A percentile compares a stretch with the other conserved stretches of the same genome.
Conservation (phyloP, 106 monocot genomes). For the Dioscorea alata region DNA sequence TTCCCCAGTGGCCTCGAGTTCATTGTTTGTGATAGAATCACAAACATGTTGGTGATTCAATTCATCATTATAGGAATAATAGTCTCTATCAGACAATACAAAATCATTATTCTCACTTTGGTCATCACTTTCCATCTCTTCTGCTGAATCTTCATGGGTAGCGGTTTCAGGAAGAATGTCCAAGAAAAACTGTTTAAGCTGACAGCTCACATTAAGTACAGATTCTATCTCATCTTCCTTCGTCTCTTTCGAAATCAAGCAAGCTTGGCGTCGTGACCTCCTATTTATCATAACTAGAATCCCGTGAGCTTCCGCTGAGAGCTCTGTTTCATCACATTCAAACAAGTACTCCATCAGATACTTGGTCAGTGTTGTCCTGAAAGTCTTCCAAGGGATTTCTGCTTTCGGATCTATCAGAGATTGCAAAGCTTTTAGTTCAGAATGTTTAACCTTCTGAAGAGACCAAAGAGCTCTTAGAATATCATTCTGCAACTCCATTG, state of each 20-base stretch:
- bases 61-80: slow-evolving; percentile 20
- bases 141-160: slow-evolving; percentile 8
- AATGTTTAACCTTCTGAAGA: slow-evolving; percentile 28
- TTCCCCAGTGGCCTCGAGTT: slow-evolving; percentile 35
- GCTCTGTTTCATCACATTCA: slow-evolving; percentile 43
- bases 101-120: slow-evolving; percentile 42
- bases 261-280: slow-evolving; percentile 10
- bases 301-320: slow-evolving; percentile 28
- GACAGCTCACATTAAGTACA: slow-evolving; percentile 52
- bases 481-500: slow-evolving; percentile 37
- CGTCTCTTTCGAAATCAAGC: slow-evolving; percentile 19
- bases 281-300: slow-evolving; percentile 41
- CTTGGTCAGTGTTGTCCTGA: slow-evolving; percentile 31
- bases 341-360: slow-evolving; percentile 74
- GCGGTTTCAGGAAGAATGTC: slow-evolving; percentile 14
- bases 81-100: slow-evolving; percentile 25
- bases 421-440: slow-evolving; percentile 40
- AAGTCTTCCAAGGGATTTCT: slow-evolving; percentile 15
- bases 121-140: slow-evolving; percentile 13
- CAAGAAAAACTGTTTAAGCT: slow-evolving; percentile 39
- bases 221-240: slow-evolving; percentile 51
- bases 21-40: slow-evolving; percentile 20
- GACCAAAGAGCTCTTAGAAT: slow-evolving; percentile 73
- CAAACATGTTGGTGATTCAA: not conserved
- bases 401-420: slow-evolving; percentile 34